Evolutionary conservation across 2,329 filamentous ascomycete species (phyloP).

Genomic region (Calonectria hawksworthii): DNA sequence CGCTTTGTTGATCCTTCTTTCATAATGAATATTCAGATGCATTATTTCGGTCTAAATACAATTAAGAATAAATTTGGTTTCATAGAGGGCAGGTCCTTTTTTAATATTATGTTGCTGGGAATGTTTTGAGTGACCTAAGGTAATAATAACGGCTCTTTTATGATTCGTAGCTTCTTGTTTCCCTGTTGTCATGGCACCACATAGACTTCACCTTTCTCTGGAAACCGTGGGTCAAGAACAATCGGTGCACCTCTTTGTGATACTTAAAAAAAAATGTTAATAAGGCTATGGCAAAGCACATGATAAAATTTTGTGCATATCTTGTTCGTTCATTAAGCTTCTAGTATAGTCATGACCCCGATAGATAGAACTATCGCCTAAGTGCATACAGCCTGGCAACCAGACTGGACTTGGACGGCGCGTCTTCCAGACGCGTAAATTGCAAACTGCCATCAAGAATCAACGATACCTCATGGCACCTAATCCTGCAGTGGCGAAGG

Average conservation of each 20-base stretch:
- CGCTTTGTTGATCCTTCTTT: neutral
- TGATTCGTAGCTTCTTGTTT: neutral
- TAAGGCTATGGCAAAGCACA: too few species aligned
- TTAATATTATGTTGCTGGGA: neutral
- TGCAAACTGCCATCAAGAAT: conserved; percentile 15
- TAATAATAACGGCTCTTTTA: neutral
- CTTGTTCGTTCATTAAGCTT: neutral
- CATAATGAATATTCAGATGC: neutral
- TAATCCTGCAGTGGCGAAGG: conserved; percentile 33
- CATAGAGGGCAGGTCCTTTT: too few species aligned
- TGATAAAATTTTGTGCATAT: neutral
- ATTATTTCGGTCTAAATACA: neutral
- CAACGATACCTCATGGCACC: conserved; percentile 41
- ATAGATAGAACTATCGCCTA: conserved; percentile 35
- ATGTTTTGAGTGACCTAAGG: neutral
- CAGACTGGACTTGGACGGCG: conserved; percentile 37
- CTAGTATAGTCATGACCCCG: neutral
- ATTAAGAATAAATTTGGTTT: too few species aligned
- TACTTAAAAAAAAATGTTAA: neutral
- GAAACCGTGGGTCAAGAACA: neutral
- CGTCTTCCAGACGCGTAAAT: conserved; percentile 50
- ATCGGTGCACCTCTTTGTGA: neutral
- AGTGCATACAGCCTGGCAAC: conserved; percentile 42
- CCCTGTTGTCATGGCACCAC: neutral
- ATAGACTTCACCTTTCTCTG: neutral